Evolutionary conservation across 345 rosid species (phyloP).

Genomic region (Pseudoturritis turrita): DNA sequence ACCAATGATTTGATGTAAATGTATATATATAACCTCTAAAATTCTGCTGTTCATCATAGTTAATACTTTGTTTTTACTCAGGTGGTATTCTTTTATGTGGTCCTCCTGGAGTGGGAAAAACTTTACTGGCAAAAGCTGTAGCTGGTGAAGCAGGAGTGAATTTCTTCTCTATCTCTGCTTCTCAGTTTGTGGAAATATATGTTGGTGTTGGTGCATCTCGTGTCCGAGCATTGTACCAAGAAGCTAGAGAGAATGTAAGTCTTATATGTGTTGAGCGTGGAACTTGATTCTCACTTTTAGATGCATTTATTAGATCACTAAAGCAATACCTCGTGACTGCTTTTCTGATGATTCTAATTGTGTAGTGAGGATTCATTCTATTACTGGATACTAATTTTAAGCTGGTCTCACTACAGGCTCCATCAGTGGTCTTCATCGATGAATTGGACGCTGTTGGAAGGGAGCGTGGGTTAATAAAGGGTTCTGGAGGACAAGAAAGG

Average conservation of each 20-base stretch:
- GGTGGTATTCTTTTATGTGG: slow-evolving; percentile 98
- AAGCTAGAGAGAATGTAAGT: slow-evolving; percentile 77
- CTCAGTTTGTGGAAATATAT: slow-evolving; percentile 95
- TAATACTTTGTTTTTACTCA: slow-evolving; percentile 26
- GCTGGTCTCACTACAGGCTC: slow-evolving; percentile 50
- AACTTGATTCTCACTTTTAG: not conserved
- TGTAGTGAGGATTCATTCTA: not conserved
- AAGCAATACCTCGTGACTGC: not conserved
- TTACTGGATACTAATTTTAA: not conserved
- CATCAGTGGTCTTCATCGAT: slow-evolving; percentile 89
- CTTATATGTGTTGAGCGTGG: not conserved
- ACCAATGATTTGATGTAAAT: not conserved
- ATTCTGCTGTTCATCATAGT: not conserved
- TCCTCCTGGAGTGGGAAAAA: slow-evolving; percentile 95
- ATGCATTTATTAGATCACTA: not conserved
- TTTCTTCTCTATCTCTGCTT: slow-evolving; percentile 95
- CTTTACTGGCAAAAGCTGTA: slow-evolving; percentile 92
- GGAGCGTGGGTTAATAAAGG: slow-evolving; percentile 90
- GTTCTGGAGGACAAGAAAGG: slow-evolving; percentile 98
- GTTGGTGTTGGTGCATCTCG: slow-evolving; percentile 98
- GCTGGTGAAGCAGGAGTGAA: slow-evolving; percentile 98
- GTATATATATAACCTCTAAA: not conserved
- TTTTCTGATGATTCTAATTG: not conserved
- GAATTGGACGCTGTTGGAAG: slow-evolving; percentile 98
- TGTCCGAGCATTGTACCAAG: slow-evolving; percentile 88